Conservation (phyloP, 805 yeast genomes). For the Sugiyamaella chiloensis region DNA sequence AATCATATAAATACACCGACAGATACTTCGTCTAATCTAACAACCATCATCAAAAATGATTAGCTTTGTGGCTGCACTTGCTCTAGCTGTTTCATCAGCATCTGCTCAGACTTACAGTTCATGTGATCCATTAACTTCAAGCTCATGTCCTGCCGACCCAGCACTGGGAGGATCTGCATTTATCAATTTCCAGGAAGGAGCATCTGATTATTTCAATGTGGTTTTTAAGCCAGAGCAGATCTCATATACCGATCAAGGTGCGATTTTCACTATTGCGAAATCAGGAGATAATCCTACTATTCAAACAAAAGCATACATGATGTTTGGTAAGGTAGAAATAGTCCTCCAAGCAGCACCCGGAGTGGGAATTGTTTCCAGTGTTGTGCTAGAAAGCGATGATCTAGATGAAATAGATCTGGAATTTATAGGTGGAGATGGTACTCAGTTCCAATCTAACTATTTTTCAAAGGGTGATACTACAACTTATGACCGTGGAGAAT, state of each 20-base stretch:
- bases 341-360: slow-evolving; percentile 72
- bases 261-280: slow-evolving; percentile 54
- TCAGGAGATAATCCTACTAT: slow-evolving; percentile 76
- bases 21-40: no score
- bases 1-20: no score
- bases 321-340: slow-evolving; percentile 85
- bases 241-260: slow-evolving; percentile 54
- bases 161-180: slow-evolving; percentile 60
- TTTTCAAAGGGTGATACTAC: slow-evolving; percentile 78
- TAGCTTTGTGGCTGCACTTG: no score
- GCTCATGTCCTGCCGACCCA: slow-evolving; percentile 46
- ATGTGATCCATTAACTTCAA: slow-evolving; percentile 46
- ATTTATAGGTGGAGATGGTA: slow-evolving; percentile 77
- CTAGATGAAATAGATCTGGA: slow-evolving; percentile 88
- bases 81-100: neutral
- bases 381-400: slow-evolving; percentile 79
- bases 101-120: slow-evolving; percentile 30
- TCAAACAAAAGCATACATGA: slow-evolving; percentile 73
- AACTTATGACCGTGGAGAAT: slow-evolving; percentile 77
- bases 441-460: slow-evolving; percentile 67
- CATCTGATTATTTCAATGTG: slow-evolving; percentile 42
- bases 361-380: slow-evolving; percentile 73
- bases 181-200: slow-evolving; percentile 48
- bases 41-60: no score
- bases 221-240: slow-evolving; percentile 35